Base-by-base conservation (phyloP, 192 early-diverging fungal species). In the Podila clonocystis region DNA sequence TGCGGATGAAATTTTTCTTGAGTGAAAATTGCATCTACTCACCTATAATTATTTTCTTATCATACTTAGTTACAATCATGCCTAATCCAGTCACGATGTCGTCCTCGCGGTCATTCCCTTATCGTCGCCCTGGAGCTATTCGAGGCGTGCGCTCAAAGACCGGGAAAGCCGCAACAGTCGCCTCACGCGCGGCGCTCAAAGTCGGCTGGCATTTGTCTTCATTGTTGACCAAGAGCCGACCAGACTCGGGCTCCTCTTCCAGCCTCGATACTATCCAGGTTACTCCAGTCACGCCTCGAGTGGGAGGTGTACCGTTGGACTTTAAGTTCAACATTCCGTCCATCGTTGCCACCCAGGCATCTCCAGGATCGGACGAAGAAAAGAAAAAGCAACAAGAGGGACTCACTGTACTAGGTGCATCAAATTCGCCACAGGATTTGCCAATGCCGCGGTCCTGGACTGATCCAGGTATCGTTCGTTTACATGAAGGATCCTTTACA, bases 21-120 rank as follows among this genome's bases (percentile, higher is more conserved):
- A 6, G 3, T 20, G 22, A 24, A n/a, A 24, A 24, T 19, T 26
- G 50, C 19, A 8, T 20, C 19, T 50, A 41, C 33, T 50, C 30
- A 26, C 50, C 36, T 0, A 22, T 55, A 30, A 3, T 13, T 29
- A 50, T 60, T 65, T 9, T 1, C 29, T 60, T 15, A 4, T 38
- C 24, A 0, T n/a, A 19, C 0, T 41, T 70, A 77, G 75, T 79
- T n/a, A 68, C 70, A 20, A 72, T 72, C 26, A 24, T 78, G 28
- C 75, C 75, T 0, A 30, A 24, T 30, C 65, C 75, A 26, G 60
- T 55, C 52, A 24, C 26, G 5, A 67, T 49, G 12, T n/a, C 68
- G 11, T 67, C 68, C n/a, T 31, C 17, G 2, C 75, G 75, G 19
- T 33, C 60, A 13, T 63, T 65, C 4, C 75, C 75, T 6, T 78